Base-by-base conservation (phyloP, 768 basidiomycete genomes). In the Lactifluus subvellereus region DNA sequence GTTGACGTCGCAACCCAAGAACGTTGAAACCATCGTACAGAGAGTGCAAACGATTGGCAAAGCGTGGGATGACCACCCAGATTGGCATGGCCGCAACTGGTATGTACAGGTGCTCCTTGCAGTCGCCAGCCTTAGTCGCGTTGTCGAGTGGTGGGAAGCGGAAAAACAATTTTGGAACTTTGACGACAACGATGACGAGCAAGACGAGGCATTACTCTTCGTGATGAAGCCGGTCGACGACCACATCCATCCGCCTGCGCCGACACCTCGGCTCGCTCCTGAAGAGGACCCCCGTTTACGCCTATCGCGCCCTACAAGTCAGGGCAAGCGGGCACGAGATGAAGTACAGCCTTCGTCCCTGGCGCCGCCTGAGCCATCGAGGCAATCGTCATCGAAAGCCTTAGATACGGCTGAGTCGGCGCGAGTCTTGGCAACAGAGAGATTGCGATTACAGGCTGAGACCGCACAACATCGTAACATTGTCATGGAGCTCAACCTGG, bases 111-210 rank as follows among this genome's bases (percentile, higher is more conserved):
- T 98, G 32, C 81, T 98, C 5, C 86, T 98, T 54, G 96, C 97
- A 22, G 88, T 98, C 53, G 97, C 97, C 37, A 94, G 92, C 70
- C 85, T 99, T 66, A 91, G 89, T 74, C 89, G 96, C 61, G 97
- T 98, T 33, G 89, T 98, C 66, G 97, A 98, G 71, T 99, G 97
- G 96, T 98, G 94, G 94, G 95, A 97, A 74, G 97, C 97, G 11
- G 96, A 98, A 78, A 95, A 95, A 71, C 93, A 95, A 68, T 99
- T 99, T 75, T 99, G 97, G 97, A 97, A 97, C 71, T 98, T 98
- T 72, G 91, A 95, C 71, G 91, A 93, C 71, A 88, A 89, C 65
- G 89, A 90, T 50, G 87, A 91, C 62, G 93, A 94, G 69, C 86
- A 89, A 71, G 89, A 92, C 60, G 96, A 98, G 67, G 92, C 93